Base-by-base conservation (phyloP, 106 monocot species). In the Dactylorhiza incarnata region DNA sequence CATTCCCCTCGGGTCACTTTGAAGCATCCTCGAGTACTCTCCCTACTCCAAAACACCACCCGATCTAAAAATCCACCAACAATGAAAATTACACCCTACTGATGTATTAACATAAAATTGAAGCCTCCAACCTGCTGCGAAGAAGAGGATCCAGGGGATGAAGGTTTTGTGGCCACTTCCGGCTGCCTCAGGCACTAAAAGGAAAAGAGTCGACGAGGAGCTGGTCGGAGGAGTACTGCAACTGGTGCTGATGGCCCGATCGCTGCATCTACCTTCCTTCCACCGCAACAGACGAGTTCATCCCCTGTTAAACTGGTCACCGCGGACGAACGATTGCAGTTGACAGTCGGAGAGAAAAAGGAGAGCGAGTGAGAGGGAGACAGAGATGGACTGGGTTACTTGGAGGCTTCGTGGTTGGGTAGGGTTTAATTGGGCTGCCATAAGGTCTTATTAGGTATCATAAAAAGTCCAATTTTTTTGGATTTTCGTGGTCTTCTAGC, bases 21-120 rank as follows among this genome's bases (percentile, higher is more conserved):
- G 65, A 61, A 86, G 48, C 88, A 92, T 78, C 50, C 86, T 86
- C 69, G 88, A 88, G 63, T 86, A 84, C 74, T 92, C 91, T 75
- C 81, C 82, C 91, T 92, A 70, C 37, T 10, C 69, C 46, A 78
- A 9, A 24, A 75, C 26, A 6, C 26, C 58, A 78, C 45, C 71
- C 20, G 13, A 80, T 29, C 51, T 68, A 74, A 71, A 53, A 48
- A 54, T 61, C 17, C 37, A 77, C 12, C 69, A 61, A 55, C 37
- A 75, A 44, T 4, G 51, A 19, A 15, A 76, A 72, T 71, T 45
- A 61, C 48, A 2, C 6, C 48, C 73, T 73, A 26, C 61, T 23
- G 23, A 44, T 8, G 46, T 12, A 80, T 8, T 56, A 69, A 13
- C 22, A 68, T 16, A 70, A 71, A 48, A 37, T n/a, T 17, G 4